Conservation (phyloP, 768 basidiomycete genomes). For the Psilocybe azurescens region DNA sequence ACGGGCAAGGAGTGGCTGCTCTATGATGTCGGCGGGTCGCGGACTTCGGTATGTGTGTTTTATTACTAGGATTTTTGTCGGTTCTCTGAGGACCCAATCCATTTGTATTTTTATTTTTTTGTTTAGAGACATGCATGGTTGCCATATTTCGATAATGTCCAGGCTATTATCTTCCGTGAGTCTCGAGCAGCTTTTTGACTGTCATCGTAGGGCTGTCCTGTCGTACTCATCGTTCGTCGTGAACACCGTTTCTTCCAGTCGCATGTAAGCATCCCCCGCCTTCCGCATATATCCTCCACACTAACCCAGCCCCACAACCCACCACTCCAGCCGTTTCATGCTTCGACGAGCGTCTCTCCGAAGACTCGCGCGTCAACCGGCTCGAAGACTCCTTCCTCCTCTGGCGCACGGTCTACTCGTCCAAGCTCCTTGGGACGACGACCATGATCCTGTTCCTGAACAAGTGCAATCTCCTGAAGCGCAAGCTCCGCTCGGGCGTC, state of each 20-base stretch:
- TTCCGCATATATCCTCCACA: slow-evolving; percentile 44
- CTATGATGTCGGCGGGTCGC: slow-evolving; percentile 73
- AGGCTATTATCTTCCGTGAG: slow-evolving; percentile 78
- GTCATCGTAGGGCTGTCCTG: slow-evolving; percentile 6
- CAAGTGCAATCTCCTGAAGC: slow-evolving; percentile 69
- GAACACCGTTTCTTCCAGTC: slow-evolving; percentile 36
- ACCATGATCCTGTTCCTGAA: slow-evolving; percentile 78
- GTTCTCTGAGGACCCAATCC: not conserved
- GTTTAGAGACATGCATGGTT: slow-evolving; percentile 72
- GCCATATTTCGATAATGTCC: slow-evolving; percentile 73
- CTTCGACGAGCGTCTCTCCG: slow-evolving; percentile 52
- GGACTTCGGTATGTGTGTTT: slow-evolving; percentile 50
- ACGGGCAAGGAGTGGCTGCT: slow-evolving; percentile 63
- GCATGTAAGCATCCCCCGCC: slow-evolving; percentile 54
- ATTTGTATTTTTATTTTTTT: not conserved
- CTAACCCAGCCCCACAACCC: slow-evolving; percentile 20
- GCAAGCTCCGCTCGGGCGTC: slow-evolving; percentile 51
- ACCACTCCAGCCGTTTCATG: slow-evolving; percentile 42
- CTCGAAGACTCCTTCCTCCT: slow-evolving; percentile 76
- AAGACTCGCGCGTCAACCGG: slow-evolving; percentile 68
- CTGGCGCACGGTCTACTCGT: slow-evolving; percentile 67
- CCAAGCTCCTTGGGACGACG: slow-evolving; percentile 59
- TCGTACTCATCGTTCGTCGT: no score
- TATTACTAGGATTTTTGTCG: not conserved
- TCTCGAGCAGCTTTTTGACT: slow-evolving; percentile 40